Base-by-base conservation (phyloP, 23 red algal species). In the Gracilaria vermiculophylla region DNA sequence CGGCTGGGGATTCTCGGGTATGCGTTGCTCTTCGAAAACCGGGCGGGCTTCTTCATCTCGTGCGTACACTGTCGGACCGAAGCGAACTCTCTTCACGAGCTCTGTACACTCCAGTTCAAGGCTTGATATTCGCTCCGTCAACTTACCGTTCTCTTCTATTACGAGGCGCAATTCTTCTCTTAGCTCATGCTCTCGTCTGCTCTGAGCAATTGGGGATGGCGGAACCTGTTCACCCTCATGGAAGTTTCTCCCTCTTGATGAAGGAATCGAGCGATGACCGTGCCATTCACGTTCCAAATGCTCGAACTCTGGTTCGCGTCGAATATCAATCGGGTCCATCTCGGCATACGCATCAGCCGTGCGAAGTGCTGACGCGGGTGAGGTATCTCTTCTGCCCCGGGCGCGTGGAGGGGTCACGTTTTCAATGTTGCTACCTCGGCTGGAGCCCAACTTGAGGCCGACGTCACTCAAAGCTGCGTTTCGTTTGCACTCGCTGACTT, bases 91-190 rank as follows among this genome's bases (percentile, higher is more conserved):
- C 60, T 64, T 82, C 60, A 64, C 54, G 42, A 82, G 60, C 47
- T 82, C 78, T 48, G 60, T 47, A 27, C 78, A 82, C 32, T 82
- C 78, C 15, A 41, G 60, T 62, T 82, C 78, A 17, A 82, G 60
- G 29, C 54, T 62, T 55, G 78, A 64, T 17, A 82, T 66, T 21
- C 78, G 54, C 78, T 82, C 78, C 34, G 78, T 64, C 55, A 82
- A 55, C 10, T 64, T 60, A 48, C 60, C 51, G 13, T 82, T 82
- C 55, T 82, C 78, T 29, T 82, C 78, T 21, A 82, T 64, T 19
- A 82, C 78, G 19, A 82, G 60, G 54, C 53, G 54, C 54, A 82
- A 29, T 14, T 82, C 78, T 14, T 82, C 78, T 66, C 55, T 82
- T 20, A 82, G 60, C 55, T 82, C 78, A 19, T 58, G 53, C 21